Evolutionary conservation across 306 rosid species (phyloP).

Genomic region (Glycine latifolia): DNA sequence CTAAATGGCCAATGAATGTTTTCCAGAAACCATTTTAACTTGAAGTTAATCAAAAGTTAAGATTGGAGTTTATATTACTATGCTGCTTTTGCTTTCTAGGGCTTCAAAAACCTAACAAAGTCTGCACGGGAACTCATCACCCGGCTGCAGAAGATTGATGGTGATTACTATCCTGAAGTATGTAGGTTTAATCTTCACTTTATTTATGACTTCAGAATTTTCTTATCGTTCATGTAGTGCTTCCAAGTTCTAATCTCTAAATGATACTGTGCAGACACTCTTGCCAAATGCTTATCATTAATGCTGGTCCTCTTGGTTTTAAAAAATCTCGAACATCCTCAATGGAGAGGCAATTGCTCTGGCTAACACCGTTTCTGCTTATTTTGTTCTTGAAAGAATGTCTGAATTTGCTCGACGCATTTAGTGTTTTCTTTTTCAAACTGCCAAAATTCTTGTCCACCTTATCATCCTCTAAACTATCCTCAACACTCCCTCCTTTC

Average conservation of each 20-base stretch:
- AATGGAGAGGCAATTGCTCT: slow-evolving; percentile 60
- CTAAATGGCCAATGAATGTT: slow-evolving; percentile 23
- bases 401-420: too few relatives aligned
- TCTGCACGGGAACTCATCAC: slow-evolving; percentile 77
- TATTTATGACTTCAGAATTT: slow-evolving; percentile 24
- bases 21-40: slow-evolving; percentile 4
- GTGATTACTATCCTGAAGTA: slow-evolving; percentile 96
- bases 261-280: slow-evolving; percentile 2
- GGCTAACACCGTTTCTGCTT: slow-evolving; percentile 49
- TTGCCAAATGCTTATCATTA: too few relatives aligned
- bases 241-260: slow-evolving; percentile 34
- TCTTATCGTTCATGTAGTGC: not conserved
- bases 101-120: slow-evolving; percentile 80
- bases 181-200: slow-evolving; percentile 16
- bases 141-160: slow-evolving; percentile 81
- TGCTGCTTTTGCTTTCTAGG: slow-evolving; percentile 55
- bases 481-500: too few relatives aligned
- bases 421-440: too few relatives aligned
- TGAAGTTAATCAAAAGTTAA: not conserved
- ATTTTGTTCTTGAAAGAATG: slow-evolving; percentile 54
- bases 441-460: too few relatives aligned
- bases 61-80: slow-evolving; percentile 25
- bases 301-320: too few relatives aligned
- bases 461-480: too few relatives aligned
- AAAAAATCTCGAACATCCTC: slow-evolving; percentile 75